Conservation (phyloP, 1,284 basidiomycete genomes). For the Sporisorium scitamineum region DNA sequence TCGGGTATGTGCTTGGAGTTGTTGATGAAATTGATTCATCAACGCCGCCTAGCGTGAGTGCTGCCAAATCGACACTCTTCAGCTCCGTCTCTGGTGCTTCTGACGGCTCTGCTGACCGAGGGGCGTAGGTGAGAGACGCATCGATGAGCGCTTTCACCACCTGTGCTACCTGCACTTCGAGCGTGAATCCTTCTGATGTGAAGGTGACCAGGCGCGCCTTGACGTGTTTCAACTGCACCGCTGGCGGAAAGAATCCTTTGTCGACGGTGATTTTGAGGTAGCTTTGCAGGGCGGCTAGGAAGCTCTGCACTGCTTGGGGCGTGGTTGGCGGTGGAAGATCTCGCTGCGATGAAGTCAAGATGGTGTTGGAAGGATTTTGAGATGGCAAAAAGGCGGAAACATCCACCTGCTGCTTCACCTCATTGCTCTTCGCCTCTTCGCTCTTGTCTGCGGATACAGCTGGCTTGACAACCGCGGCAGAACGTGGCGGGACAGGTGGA, state of each 20-base stretch:
- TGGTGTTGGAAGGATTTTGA: slow-evolving; percentile 14
- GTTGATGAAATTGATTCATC: slow-evolving; percentile 26
- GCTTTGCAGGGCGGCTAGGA: slow-evolving; percentile 20
- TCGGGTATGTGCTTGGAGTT: slow-evolving; percentile 24
- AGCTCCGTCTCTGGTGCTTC: not conserved
- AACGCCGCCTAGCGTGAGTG: slow-evolving; percentile 21
- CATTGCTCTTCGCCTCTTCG: not conserved
- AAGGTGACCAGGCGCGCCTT: slow-evolving; percentile 20
- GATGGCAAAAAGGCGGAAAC: slow-evolving; percentile 24
- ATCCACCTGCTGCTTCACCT: slow-evolving; percentile 1
- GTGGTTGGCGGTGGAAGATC: slow-evolving; percentile 11
- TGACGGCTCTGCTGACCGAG: not conserved
- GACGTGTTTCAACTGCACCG: slow-evolving; percentile 21
- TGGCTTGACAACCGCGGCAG: not conserved
- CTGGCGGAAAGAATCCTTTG: slow-evolving; percentile 14
- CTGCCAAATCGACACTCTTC: slow-evolving; percentile 12
- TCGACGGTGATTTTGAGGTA: slow-evolving; percentile 24
- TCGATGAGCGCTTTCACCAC: slow-evolving; percentile 27
- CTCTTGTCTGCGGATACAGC: not conserved
- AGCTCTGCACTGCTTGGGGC: slow-evolving; percentile 15
- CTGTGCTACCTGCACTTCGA: slow-evolving; percentile 20
- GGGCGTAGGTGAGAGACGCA: slow-evolving; percentile 4
- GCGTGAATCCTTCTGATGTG: slow-evolving; percentile 5
- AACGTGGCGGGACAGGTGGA: slow-evolving; percentile 12
- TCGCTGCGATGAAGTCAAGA: slow-evolving; percentile 1